A percentile compares a stretch with the other conserved stretches of the same genome.
phyloP scores from a whole-genome alignment of 495 filamentous ascomycete species.

The Polyplosphaeria fusca region DNA sequence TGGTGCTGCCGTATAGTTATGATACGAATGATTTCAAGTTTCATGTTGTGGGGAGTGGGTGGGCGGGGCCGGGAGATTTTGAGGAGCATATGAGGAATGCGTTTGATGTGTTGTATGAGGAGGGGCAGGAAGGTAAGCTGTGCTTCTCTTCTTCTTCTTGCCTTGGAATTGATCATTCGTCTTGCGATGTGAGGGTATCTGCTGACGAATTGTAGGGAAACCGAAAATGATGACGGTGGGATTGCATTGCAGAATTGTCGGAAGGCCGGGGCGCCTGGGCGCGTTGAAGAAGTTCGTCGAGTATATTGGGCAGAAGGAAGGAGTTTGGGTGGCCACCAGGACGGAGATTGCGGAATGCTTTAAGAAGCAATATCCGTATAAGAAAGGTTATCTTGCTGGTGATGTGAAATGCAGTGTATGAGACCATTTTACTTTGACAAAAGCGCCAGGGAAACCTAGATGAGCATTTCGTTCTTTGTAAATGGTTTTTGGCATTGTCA shows the following conservation, averaged over 20 bases:
- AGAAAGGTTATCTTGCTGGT: constrained; percentile 31
- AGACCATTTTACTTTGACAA: too few species aligned
- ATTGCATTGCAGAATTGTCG: constrained; percentile 45
- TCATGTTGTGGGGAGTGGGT: constrained; percentile 39
- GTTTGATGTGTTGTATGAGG: constrained; percentile 46
- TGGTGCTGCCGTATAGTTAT: constrained; percentile 46
- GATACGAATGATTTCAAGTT: constrained; percentile 48
- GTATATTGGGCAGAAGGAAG: constrained; percentile 43
- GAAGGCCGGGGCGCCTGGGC: constrained; percentile 44
- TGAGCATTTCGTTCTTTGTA: too few species aligned
- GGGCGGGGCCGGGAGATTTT: constrained; percentile 38
- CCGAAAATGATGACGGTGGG: constrained; percentile 51
- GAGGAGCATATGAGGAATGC: constrained; percentile 42
- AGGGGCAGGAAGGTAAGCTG: constrained; percentile 41
- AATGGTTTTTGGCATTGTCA: too few species aligned
- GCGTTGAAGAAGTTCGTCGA: constrained; percentile 48
- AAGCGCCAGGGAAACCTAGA: too few species aligned
- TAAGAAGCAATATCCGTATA: constrained; percentile 45
- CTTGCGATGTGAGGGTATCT: too few species aligned
- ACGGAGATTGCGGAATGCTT: constrained; percentile 47
- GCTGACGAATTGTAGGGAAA: too few species aligned
- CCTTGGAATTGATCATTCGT: too few species aligned
- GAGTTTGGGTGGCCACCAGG: constrained; percentile 49
- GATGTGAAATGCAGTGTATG: too few species aligned
- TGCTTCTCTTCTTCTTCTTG: too few species aligned